Base-by-base conservation (phyloP, 768 basidiomycete species). In the Hypholoma fasciculare region DNA sequence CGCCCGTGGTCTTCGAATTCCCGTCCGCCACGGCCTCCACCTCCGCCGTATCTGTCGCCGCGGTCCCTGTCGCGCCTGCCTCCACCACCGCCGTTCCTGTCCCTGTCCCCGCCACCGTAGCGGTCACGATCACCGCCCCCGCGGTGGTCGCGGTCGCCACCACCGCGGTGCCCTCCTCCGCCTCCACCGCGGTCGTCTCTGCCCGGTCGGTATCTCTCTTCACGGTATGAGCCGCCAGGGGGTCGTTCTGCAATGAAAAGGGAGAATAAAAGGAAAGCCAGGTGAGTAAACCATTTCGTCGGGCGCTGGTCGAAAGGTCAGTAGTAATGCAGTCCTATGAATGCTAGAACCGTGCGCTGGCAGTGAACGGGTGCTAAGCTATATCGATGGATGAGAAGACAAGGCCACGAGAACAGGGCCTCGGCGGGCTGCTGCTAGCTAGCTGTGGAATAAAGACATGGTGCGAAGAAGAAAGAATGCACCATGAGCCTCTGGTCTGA, bases 141-240 rank as follows among this genome's bases (percentile, higher is more conserved):
- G 26, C 81, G 74, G 54, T 76, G 76, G 58, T 86, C 85, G 27
- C 82, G 74, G 57, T 80, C 79, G 38, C 77, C 77, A 34, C 76
- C 74, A 61, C 76, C 74, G 61, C 82, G 78, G 50, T 69, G 65
- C 54, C 77, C 78, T 17, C 77, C 71, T 46, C 75, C 63, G 56
- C 78, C 67, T 11, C 48, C 48, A 5, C 84, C 73, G 54, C 83
- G 86, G 60, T 87, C 86, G 62, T 87, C 81, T 61, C 88, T 80
- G 49, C 86, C 82, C 52, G 87, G 79, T 62, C 89, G 83, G 70
- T 90, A 84, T 53, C 86, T 82, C 65, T 85, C 87, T 64, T 83
- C 83, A 63, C 87, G 87, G 67, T 85, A 83, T 13, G 58, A 51
- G 74, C 76, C 67, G 72, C 69, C 77, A 70, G 59, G 48, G 13